Evolutionary conservation across 768 basidiomycete genomes (phyloP).

Genomic region (Suillus placidus): DNA sequence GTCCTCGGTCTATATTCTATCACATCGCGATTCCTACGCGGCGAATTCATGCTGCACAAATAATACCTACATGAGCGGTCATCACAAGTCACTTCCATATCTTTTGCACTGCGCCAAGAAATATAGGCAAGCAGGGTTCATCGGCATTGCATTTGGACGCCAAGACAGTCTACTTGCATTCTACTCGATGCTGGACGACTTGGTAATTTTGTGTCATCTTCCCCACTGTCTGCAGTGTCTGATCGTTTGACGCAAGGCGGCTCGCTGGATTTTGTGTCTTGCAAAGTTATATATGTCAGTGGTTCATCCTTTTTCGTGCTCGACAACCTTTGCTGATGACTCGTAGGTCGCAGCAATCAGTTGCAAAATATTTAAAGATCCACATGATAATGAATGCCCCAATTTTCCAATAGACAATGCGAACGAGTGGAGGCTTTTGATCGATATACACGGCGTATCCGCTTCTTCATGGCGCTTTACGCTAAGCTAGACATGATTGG

Average conservation of each 20-base stretch:
- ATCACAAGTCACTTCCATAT: neutral
- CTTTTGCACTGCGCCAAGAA: neutral
- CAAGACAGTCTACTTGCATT: neutral
- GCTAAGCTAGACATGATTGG: neutral
- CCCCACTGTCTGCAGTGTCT: neutral
- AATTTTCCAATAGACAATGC: neutral
- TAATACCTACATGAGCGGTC: neutral
- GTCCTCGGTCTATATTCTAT: neutral
- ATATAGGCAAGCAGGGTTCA: neutral
- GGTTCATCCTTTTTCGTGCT: neutral
- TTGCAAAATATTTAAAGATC: neutral
- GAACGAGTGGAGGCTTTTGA: neutral
- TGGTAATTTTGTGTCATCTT: neutral
- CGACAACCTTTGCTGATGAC: neutral
- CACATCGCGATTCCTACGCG: neutral
- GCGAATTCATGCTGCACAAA: neutral
- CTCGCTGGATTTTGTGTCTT: neutral
- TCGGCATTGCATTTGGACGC: neutral
- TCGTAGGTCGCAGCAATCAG: neutral
- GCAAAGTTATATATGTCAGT: neutral
- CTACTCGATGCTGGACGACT: neutral
- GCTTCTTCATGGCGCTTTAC: neutral
- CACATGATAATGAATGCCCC: neutral
- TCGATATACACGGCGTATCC: neutral
- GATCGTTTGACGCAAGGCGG: neutral